Base-by-base conservation (phyloP, 2,329 filamentous ascomycete genomes). In the Neurospora sp. region DNA sequence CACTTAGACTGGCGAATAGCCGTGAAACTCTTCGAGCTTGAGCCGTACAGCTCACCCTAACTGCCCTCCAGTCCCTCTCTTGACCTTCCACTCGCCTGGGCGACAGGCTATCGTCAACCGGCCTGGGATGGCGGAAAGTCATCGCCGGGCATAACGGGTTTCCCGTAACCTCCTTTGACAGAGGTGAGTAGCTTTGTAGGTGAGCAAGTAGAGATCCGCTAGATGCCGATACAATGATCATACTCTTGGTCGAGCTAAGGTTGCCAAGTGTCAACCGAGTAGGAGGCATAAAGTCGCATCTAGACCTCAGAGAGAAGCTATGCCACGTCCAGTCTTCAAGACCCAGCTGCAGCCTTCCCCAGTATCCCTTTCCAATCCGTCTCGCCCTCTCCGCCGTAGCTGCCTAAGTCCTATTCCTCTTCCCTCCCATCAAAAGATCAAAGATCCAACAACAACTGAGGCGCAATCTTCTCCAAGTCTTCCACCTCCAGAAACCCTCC, bases 391-490 rank as follows among this genome's bases (percentile, higher is more conserved):
- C 39, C 1, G 15, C 39, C 15, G 6, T 8, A 41, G 6, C 15
- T 1, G 6, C 39, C 39, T 17, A 5, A 17, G 1, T 0, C n/a
- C 41, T 17, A 8, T 11, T 10, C n/a, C n/a, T n/a, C 41, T 19
- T 11, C 17, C 6, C 15, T 41, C 6, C 39, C 6, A 2, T 11
- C 41, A 46, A 70, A 17, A 12, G 1, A 40, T 85, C 81, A 97
- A 73, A 97, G 91, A 80, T 98, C 95, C 78, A 97, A 84, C 75
- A 97, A 80, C 76, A 97, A 82, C 80, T 97, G 92, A 69, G 92
- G 92, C 15, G 92, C 91, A 75, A 96, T 84, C 80, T 92, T 96
- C 82, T 97, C 94, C 71, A 98, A 78, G 82, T 97, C 94, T 77
- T 96, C 93, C 66, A 96, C 90, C 87, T 94, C 39, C 15, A 76